A percentile compares a stretch with the other conserved stretches of the same genome.
Conservation (phyloP, 768 basidiomycete species). For the Podaxis carcinomalis region DNA sequence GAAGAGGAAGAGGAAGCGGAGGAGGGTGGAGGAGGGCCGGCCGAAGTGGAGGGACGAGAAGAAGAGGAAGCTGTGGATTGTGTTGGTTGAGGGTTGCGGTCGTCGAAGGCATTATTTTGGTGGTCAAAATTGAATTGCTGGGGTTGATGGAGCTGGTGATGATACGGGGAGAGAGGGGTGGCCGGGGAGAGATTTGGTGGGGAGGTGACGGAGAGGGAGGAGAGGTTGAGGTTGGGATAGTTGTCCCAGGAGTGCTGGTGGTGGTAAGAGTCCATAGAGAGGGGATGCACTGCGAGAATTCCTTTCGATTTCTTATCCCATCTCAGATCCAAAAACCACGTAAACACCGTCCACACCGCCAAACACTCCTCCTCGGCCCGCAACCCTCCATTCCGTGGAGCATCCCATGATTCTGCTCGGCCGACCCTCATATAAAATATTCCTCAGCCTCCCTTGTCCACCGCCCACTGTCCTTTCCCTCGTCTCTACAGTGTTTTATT, state of each 20-base stretch:
- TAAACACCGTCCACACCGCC: constrained; percentile 12
- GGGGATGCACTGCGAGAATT: not conserved
- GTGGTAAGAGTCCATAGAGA: constrained; percentile 14
- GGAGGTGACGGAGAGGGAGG: constrained; percentile 60
- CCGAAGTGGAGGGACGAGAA: constrained; percentile 21
- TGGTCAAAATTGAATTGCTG: constrained; percentile 50
- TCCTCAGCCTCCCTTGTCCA: not conserved
- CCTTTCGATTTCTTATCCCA: constrained; percentile 9
- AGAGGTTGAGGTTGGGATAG: constrained; percentile 63
- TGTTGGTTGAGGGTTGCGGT: constrained; percentile 24
- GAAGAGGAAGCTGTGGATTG: constrained; percentile 17
- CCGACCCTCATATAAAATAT: not conserved
- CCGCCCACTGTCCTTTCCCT: not conserved
- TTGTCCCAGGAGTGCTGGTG: constrained; percentile 26
- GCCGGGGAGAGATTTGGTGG: constrained; percentile 60
- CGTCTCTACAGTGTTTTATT: not conserved
- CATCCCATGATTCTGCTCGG: not conserved
- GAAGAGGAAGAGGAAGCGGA: constrained; percentile 24
- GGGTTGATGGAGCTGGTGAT: constrained; percentile 36
- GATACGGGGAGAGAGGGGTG: constrained; percentile 36
- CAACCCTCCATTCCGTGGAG: not conserved
- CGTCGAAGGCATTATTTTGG: constrained; percentile 19
- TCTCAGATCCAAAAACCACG: constrained; percentile 11
- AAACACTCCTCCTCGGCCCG: constrained; percentile 11
- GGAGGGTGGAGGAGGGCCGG: constrained; percentile 16